Percentiles rank a stretch among this genome's conserved stretches.
Conservation (phyloP, 1,284 basidiomycete genomes). For the Leccinum ponderosum region DNA sequence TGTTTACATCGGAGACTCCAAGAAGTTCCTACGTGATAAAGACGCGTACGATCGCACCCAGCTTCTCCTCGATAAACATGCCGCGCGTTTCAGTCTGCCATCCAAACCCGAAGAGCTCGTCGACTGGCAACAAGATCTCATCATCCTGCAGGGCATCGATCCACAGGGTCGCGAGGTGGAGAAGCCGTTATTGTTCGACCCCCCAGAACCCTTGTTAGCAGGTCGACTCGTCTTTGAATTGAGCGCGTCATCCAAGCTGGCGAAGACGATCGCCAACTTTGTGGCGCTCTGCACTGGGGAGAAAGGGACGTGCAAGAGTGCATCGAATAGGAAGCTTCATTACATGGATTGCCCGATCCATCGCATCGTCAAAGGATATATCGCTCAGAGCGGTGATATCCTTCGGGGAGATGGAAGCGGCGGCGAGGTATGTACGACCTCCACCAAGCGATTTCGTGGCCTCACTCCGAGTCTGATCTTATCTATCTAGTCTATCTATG, state of each 20-base stretch:
- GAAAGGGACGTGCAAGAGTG: constrained; percentile 46
- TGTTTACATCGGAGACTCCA: constrained; percentile 40
- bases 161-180: constrained; percentile 33
- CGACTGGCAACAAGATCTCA: constrained; percentile 40
- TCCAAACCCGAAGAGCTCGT: constrained; percentile 37
- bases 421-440: constrained; percentile 41
- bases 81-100: constrained; percentile 40
- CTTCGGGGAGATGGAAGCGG: constrained; percentile 52
- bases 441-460: neutral
- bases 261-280: constrained; percentile 50
- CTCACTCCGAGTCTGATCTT: constrained; percentile 3
- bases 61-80: constrained; percentile 40
- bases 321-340: constrained; percentile 46
- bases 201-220: constrained; percentile 36
- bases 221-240: constrained; percentile 43
- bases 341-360: constrained; percentile 46
- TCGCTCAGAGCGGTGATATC: constrained; percentile 52
- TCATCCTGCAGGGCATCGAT: constrained; percentile 42
- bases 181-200: constrained; percentile 35
- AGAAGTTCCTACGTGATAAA: constrained; percentile 14
- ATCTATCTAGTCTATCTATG: constrained; percentile 44
- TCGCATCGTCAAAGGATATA: constrained; percentile 46
- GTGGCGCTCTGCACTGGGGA: constrained; percentile 49
- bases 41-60: constrained; percentile 32
- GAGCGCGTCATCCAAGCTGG: constrained; percentile 38